These are phyloP conservation scores for Parasarocladium wereldwijsianum DNA, from an alignment of 2,329 filamentous ascomycete genomes.

Conservation along the genomic window DNA sequence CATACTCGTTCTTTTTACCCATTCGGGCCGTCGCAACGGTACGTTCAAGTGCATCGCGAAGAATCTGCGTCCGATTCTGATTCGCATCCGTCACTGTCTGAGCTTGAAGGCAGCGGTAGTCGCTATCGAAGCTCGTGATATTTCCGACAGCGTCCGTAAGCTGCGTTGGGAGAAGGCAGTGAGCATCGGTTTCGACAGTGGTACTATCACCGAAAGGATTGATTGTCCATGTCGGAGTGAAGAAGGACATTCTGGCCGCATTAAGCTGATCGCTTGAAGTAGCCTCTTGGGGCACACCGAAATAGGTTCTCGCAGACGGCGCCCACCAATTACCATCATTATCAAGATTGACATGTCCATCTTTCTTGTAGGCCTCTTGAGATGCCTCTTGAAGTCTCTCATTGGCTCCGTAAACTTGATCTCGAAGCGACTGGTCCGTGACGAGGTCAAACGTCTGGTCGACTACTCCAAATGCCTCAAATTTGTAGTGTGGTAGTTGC, in stretches of 20 bases:
- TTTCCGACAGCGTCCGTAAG: too few species aligned
- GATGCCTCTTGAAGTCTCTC: too few species aligned
- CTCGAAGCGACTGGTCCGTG: too few species aligned
- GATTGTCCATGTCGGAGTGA: neutral
- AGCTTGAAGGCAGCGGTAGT: neutral
- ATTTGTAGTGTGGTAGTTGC: too few species aligned
- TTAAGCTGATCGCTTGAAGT: neutral
- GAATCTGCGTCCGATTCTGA: neutral
- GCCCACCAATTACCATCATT: conserved; percentile 2
- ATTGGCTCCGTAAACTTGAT: too few species aligned
- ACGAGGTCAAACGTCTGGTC: too few species aligned
- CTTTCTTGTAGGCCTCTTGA: too few species aligned
- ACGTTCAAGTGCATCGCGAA: neutral
- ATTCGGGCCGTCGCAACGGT: neutral
- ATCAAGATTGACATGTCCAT: too few species aligned
- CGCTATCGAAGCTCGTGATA: too few species aligned
- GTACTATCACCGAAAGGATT: neutral
- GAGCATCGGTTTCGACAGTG: neutral
- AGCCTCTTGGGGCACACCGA: neutral
- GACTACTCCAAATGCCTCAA: too few species aligned
- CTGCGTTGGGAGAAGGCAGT: too few species aligned
- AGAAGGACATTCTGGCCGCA: neutral
- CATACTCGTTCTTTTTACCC: neutral
- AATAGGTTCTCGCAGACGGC: neutral
- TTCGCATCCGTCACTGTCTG: neutral